phyloP scores from a whole-genome alignment of 2,329 filamentous ascomycete genomes.

The Colletotrichum sansevieriae region DNA sequence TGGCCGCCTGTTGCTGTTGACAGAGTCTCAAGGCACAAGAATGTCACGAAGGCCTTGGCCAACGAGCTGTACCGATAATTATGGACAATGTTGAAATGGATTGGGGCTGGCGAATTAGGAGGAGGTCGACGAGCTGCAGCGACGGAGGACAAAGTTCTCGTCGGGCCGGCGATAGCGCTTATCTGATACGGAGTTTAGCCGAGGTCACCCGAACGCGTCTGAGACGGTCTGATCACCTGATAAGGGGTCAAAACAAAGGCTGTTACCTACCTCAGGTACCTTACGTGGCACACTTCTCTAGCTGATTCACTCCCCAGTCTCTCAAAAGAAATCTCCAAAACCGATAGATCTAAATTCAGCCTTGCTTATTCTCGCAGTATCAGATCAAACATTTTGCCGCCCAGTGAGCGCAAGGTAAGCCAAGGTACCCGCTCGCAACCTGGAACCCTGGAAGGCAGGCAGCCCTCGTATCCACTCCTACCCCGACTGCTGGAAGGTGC shows the following conservation, averaged over 20 bases:
- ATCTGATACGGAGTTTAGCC: conserved; percentile 37
- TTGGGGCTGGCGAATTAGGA: background rate
- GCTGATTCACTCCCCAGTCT: background rate
- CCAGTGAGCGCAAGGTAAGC: background rate
- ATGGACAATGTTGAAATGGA: background rate
- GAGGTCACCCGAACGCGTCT: conserved; percentile 20
- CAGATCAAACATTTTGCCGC: conserved; percentile 20
- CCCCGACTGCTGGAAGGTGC: conserved; percentile 23
- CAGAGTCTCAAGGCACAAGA: background rate
- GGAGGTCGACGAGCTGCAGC: background rate
- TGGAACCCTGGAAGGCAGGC: conserved; percentile 2
- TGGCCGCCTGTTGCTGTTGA: background rate
- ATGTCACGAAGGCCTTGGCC: background rate
- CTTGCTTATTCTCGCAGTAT: conserved; percentile 23
- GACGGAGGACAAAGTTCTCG: conserved; percentile 19
- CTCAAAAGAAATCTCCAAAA: background rate
- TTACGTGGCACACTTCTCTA: background rate
- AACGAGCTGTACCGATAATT: background rate
- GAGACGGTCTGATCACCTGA: conserved; percentile 17
- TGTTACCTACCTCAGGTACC: no score
- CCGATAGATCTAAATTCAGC: conserved; percentile 7
- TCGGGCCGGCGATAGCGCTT: background rate
- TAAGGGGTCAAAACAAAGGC: background rate
- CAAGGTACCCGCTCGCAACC: background rate
- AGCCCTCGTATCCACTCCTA: conserved; percentile 37